Evolutionary conservation across 2,329 filamentous ascomycete genomes (phyloP), one percentile per base, ranked within the genome.

Genomic region (Fusarium sp.): DNA sequence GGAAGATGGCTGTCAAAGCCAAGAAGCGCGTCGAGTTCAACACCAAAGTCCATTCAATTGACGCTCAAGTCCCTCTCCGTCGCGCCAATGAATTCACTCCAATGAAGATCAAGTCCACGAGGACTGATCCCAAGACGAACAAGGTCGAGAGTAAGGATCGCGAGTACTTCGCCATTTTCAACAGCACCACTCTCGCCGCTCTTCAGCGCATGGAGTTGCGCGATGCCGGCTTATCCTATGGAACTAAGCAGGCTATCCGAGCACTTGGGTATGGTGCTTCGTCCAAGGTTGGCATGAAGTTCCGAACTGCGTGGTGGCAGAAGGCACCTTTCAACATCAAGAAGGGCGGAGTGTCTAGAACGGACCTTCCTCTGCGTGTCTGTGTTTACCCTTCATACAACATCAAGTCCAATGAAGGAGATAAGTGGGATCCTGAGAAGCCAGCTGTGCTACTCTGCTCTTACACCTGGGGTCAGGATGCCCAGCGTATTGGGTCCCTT

Each of bases 301-400:
- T 65, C 13, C 8, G 9, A 4, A 55, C 47, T 0, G 62, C 59
- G 0, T 65, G 62, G 62, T 65, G 62, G 62, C 59, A 64, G 2
- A 51, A 58, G 21, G 34, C 7, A 1, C 53, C 53, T 0, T 65
- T 64, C 25, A 51, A 51, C 8, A 64, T 65, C 5, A 34, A 5
- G 0, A 13, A 65, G 16, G 62, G 59, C 7, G 62, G 62, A 7
- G n/a, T 65, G 4, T 34, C 59, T 1, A 53, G 49, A 1, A 51
- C 59, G 0, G 62, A 65, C 12, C 21, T 65, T 0, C 32, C 62
- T 4, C 28, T 65, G 0, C 45, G 62, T 16, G 61, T 51, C 12
- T 65, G 62, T 1, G 62, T 65, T 1, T 65, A 65, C 18, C 62
- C 62, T 4, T 65, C 62, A 0, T 65, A 65, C 13, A 65, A 65